Evolutionary conservation across 2,329 filamentous ascomycete genomes (phyloP), one percentile per base, ranked within the genome.

Genomic region (Ophidiomyces ophidiicola): DNA sequence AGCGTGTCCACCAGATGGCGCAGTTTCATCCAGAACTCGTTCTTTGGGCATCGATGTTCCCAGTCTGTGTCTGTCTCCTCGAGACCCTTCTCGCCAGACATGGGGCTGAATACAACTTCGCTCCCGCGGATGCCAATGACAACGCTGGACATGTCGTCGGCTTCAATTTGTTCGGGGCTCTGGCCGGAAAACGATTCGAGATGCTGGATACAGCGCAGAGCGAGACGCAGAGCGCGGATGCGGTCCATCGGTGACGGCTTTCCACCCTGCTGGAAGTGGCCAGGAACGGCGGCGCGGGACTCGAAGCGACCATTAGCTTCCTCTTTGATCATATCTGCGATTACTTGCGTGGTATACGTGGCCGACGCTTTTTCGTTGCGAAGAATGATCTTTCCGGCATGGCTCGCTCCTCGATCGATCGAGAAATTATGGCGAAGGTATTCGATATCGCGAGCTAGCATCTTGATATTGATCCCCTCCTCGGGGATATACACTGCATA

Each of bases 211-310:
- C 85, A 93, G 65, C 87, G 88, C 62, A 96, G 90, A 6, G 87
- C 85, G 54, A 98, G 78, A 36, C 90, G 75, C 17, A 94, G 82
- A 1, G 90, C 88, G 32, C 90, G 78, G 53, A 88, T 87, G 40
- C 90, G 81, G 63, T 98, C 90, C 87, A 98, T 96, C 5, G 90
- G 78, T 2, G 84, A 92, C 0, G 90, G 90, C 30, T 83, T 84
- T 42, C 85, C 86, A 50, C 87, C 87, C 65, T 94, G 88, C 62
- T 94, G 87, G 48, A 93, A 87, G 64, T 94, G 87, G 10, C 87
- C 87, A 0, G 87, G 87, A 36, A 93, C 88, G 49, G 84, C 87
- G 57, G 90, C 82, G 44, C 88, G 79, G 32, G 83, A 82, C 61
- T 98, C 90, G 56, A 98, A 98, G 11, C 86, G 78, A 48, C 86